Evolutionary conservation across 495 filamentous ascomycete species (phyloP), one percentile per base, ranked within the genome.

Genomic region (Neurospora terricola): DNA sequence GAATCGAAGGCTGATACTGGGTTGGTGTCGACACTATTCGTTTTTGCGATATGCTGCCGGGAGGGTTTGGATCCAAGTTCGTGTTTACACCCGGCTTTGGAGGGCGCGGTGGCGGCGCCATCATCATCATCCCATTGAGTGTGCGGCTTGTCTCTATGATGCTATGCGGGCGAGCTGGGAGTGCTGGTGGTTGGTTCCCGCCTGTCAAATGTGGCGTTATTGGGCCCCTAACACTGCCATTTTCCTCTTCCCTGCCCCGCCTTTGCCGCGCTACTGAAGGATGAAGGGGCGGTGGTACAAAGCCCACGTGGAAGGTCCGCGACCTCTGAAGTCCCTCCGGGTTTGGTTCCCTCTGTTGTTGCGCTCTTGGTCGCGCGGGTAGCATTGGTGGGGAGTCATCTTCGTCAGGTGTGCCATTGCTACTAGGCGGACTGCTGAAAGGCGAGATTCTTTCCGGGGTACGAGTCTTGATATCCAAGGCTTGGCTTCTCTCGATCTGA

Each of bases 381-480:
- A 84, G 75, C 70, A 83, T 78, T 6, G 86, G 82, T 38, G 83
- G 82, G 23, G 70, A 59, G 9, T 81, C 82, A 7, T 85, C 84
- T 38, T 84, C 81, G 72, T 85, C 85, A 7, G 85, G 80, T 69
- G 88, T 92, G 70, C 89, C 91, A 16, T 89, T 88, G 75, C 91
- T 96, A 72, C 89, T 91, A 16, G 95, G 94, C 12, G 94, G 95
- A 38, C 94, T 97, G 80, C 85, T 94, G 77, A 99, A 98, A 0
- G 96, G 95, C 7, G 96, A 98, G 1, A 91, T 83, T 72, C 78
- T 82, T 23, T 84, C 83, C 69, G 74, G 70, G 38, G 78, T 73
- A 16, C 76, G 78, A 69, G 72, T 77, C 39, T 72, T 79, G n/a
- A 79, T 69, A 38, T 84, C 81, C n/a, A 78, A 42, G 21, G 77